phyloP scores from a whole-genome alignment of 768 basidiomycete genomes.

The Pleurotus salmoneostramineus region DNA sequence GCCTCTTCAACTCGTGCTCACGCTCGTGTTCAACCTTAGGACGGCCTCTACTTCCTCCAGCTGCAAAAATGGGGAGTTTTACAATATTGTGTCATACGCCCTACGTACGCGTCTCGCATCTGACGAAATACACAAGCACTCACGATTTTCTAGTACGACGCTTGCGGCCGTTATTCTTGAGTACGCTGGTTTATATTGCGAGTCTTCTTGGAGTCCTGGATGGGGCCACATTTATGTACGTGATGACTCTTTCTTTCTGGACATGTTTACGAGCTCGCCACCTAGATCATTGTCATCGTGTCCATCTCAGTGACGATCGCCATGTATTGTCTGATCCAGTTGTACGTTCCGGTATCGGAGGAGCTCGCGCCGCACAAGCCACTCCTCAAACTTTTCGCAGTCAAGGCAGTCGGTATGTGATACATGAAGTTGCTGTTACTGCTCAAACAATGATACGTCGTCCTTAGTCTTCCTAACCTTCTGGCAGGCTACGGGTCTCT shows the following conservation, averaged over 20 bases:
- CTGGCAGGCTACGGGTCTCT: conserved; percentile 68
- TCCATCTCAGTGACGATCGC: conserved; percentile 71
- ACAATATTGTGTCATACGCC: conserved; percentile 68
- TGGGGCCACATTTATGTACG: conserved; percentile 71
- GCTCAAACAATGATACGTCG: neutral
- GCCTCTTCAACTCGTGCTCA: neutral
- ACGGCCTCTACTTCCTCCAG: conserved; percentile 67
- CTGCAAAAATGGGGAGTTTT: conserved; percentile 76
- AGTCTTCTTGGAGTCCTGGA: conserved; percentile 60
- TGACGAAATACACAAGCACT: neutral
- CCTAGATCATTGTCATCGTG: conserved; percentile 53
- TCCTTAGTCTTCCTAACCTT: conserved; percentile 65
- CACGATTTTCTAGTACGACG: conserved; percentile 37
- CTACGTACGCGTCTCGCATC: conserved; percentile 33
- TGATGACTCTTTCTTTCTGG: conserved; percentile 1
- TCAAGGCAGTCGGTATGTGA: conserved; percentile 66
- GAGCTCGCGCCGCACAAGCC: conserved; percentile 58
- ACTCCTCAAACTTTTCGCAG: conserved; percentile 62
- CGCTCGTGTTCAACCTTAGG: conserved; percentile 25
- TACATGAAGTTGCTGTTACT: neutral
- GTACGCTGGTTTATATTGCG: conserved; percentile 67
- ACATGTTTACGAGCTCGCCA: neutral
- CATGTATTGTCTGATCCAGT: conserved; percentile 75
- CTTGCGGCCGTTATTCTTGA: conserved; percentile 59
- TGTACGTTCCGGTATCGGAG: conserved; percentile 55